These are phyloP conservation scores for Adansonia gregorii DNA, from an alignment of 441 rosid species.

Conservation along the genomic window DNA sequence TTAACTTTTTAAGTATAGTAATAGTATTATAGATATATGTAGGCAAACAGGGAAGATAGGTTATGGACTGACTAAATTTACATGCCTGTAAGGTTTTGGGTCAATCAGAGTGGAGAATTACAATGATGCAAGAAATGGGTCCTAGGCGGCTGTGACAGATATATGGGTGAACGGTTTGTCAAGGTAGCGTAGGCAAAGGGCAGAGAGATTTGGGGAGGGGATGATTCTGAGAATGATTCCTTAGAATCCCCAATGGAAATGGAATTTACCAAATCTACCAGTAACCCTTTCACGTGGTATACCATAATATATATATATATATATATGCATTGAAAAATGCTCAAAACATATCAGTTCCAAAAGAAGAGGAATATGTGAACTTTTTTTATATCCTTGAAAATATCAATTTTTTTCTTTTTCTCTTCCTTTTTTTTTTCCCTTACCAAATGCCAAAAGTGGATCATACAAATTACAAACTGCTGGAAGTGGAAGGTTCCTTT, in stretches of 20 bases:
- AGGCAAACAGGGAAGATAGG: not conserved
- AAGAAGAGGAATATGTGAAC: not conserved
- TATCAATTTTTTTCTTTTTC: not conserved
- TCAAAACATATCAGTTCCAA: not conserved
- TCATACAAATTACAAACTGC: no score
- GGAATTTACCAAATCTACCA: not conserved
- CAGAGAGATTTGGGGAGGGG: conserved; percentile 14
- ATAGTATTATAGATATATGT: not conserved
- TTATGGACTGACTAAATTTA: not conserved
- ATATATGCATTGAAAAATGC: not conserved
- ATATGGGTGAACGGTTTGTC: conserved; percentile 18
- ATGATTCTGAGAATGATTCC: conserved; percentile 39
- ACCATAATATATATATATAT: no score
- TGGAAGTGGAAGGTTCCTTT: no score
- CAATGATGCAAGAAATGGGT: not conserved
- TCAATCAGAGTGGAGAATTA: not conserved
- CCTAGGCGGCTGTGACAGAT: not conserved
- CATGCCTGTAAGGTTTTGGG: not conserved
- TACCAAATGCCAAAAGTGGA: not conserved
- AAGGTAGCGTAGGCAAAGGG: not conserved
- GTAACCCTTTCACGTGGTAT: not conserved
- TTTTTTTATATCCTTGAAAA: not conserved
- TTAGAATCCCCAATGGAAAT: conserved; percentile 32
- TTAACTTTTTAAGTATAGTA: not conserved
- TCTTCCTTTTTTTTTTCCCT: not conserved